Percentiles rank a stretch among this genome's conserved stretches.
These are phyloP conservation scores for Debaryomyces sp. DNA, from an alignment of 1,139 yeast genomes.

Conservation along the genomic window DNA sequence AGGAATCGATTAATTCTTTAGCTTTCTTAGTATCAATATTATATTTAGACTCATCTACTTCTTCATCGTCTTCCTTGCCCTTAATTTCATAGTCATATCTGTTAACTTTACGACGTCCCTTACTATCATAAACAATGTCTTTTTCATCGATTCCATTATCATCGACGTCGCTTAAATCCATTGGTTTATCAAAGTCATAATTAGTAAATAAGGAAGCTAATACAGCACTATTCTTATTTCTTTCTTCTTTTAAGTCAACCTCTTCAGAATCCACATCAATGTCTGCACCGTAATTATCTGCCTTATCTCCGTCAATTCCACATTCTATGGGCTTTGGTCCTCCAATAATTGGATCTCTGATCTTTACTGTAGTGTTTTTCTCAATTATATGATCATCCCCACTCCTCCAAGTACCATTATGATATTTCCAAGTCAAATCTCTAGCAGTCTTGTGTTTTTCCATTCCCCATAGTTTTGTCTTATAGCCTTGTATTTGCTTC, in stretches of 20 bases:
- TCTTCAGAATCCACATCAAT: slow-evolving; percentile 27
- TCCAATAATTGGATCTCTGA: slow-evolving; percentile 7
- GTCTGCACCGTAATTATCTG: slow-evolving; percentile 24
- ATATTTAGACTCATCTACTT: slow-evolving; percentile 18
- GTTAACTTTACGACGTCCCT: slow-evolving; percentile 41
- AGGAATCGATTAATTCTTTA: slow-evolving; percentile 24
- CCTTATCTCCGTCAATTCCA: slow-evolving; percentile 21
- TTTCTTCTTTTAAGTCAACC: slow-evolving; percentile 34
- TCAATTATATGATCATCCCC: slow-evolving; percentile 83
- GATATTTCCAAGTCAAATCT: slow-evolving; percentile 65
- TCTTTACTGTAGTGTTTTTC: slow-evolving; percentile 26
- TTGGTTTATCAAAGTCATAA: slow-evolving; percentile 65
- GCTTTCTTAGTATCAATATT: slow-evolving; percentile 25
- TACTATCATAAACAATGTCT: slow-evolving; percentile 51
- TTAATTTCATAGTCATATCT: slow-evolving; percentile 43
- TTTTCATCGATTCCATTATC: slow-evolving; percentile 42
- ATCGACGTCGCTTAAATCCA: slow-evolving; percentile 28
- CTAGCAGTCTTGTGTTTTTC: slow-evolving; percentile 63
- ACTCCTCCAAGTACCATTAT: slow-evolving; percentile 77
- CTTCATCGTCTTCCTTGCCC: slow-evolving; percentile 27
- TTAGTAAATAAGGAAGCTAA: slow-evolving; percentile 54
- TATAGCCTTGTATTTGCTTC: slow-evolving; percentile 59
- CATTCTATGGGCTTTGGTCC: slow-evolving; percentile 12
- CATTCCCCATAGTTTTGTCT: slow-evolving; percentile 88
- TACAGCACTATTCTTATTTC: slow-evolving; percentile 42